Conservation (phyloP, 192 early-diverging fungal genomes). For the Coemansia pectinata region DNA sequence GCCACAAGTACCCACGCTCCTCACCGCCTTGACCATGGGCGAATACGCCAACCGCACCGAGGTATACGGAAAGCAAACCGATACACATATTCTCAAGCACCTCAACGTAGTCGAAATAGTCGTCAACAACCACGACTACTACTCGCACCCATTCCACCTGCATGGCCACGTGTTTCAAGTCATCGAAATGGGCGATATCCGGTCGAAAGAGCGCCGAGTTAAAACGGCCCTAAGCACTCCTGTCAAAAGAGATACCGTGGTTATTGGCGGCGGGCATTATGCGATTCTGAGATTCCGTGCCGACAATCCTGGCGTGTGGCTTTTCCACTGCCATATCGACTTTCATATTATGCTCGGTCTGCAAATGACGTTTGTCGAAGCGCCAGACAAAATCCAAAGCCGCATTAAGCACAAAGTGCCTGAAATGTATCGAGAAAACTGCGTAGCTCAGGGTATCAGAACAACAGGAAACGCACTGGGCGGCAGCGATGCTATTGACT, state of each 20-base stretch:
- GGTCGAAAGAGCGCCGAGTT: conserved; percentile 27
- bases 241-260: conserved; percentile 66
- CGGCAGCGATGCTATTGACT: conserved; percentile 61
- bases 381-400: conserved; percentile 62
- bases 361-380: conserved; percentile 68
- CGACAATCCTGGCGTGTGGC: conserved; percentile 83
- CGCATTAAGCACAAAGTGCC: conserved; percentile 49
- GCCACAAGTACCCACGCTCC: conserved; percentile 64
- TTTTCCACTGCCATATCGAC: conserved; percentile 79
- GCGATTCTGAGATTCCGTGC: conserved; percentile 71
- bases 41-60: conserved; percentile 44
- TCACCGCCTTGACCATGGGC: conserved; percentile 64
- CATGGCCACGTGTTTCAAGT: conserved; percentile 88
- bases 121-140: conserved; percentile 74
- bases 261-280: conserved; percentile 63
- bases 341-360: conserved; percentile 68
- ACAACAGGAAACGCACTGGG: conserved; percentile 70
- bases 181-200: conserved; percentile 59
- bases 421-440: conserved; percentile 59
- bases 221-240: conserved; percentile 20
- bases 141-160: conserved; percentile 79
- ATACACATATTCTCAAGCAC: conserved; percentile 64
- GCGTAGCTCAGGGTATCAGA: conserved; percentile 62
- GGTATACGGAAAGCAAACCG: conserved; percentile 65
- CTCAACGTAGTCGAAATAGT: conserved; percentile 65